phyloP scores from a whole-genome alignment of 2,329 filamentous ascomycete genomes.

The Diaporthe citriasiana region DNA sequence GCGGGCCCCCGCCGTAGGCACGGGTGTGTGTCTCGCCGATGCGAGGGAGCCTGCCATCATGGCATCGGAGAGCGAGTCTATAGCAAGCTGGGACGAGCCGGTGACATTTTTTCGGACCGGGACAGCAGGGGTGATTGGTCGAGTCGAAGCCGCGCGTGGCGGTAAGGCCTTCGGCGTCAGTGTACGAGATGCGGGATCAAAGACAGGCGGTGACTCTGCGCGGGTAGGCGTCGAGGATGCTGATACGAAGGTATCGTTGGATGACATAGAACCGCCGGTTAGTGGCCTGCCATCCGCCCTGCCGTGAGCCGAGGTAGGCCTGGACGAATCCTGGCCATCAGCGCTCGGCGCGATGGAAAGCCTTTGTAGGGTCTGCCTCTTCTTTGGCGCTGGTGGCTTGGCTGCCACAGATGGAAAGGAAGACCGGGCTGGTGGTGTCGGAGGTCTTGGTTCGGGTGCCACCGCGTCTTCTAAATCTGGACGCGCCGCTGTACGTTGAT shows the following conservation, averaged over 20 bases:
- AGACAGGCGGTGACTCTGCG: slow-evolving; percentile 33
- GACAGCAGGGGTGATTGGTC: slow-evolving; percentile 34
- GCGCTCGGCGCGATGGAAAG: slow-evolving; percentile 1
- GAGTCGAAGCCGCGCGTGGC: slow-evolving; percentile 37
- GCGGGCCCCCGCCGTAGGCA: slow-evolving; percentile 46
- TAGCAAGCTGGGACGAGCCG: slow-evolving; percentile 55
- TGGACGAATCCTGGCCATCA: slow-evolving; percentile 39
- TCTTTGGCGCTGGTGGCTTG: slow-evolving; percentile 28
- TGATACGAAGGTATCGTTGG: slow-evolving; percentile 62
- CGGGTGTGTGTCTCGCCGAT: slow-evolving; percentile 66
- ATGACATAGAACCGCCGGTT: slow-evolving; percentile 54
- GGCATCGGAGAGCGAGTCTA: slow-evolving; percentile 78
- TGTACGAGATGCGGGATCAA: slow-evolving; percentile 22
- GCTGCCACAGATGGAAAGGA: background rate
- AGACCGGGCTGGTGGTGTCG: slow-evolving; percentile 1
- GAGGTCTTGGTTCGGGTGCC: background rate
- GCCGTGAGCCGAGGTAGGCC: background rate
- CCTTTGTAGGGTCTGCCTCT: slow-evolving; percentile 23
- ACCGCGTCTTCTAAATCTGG: background rate
- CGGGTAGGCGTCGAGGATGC: slow-evolving; percentile 48
- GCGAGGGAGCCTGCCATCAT: slow-evolving; percentile 83
- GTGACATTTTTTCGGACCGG: slow-evolving; percentile 42
- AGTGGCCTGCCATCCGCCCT: slow-evolving; percentile 35
- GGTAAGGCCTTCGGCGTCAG: slow-evolving; percentile 44
- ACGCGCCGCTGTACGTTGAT: background rate